Evolutionary conservation across 306 rosid species (phyloP), one percentile per base, ranked within the genome.

Genomic region (Prunus campanulata): DNA sequence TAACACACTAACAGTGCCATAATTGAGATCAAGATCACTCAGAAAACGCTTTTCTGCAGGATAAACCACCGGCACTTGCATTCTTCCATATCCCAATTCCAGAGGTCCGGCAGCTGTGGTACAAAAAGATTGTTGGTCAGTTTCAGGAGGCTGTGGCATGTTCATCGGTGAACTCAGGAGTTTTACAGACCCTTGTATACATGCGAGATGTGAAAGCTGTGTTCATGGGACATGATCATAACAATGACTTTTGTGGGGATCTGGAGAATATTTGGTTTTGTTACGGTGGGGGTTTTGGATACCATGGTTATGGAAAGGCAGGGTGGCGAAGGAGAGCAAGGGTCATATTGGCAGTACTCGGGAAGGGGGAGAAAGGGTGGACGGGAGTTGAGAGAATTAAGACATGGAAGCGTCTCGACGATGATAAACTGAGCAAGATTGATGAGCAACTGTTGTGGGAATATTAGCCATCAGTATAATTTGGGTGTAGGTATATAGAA

Each of bases 211-310:
- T 94, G 87, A 92, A 90, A 80, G 96, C 96, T 8, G 98, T 88
- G 56, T 92, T 94, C 88, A 89, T 92, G 68, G 97, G 98, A 71
- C 98, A 94, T 64, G 98, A 94, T 80, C 98, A 92, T 79, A 78
- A 55, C 9, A 94, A 94, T 60, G 98, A 94, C 79, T 94, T 92
- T 55, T 94, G 98, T 19, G 98, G 98, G 75, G 83, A 85, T 73
- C 86, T 94, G 70, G 87, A 87, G 24, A 93, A 88, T 25, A 82
- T 94, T 73, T 92, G 96, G 98, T 94, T 94, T 61, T 94, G 98
- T 85, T 94, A 94, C 35, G 98, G 98, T 67, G 97, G 98, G 24
- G 97, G 97, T 44, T 89, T 92, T 61, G 98, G 98, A 49, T 94
- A 94, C 82, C 97, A 92, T 76, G 97, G 88, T 24, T 94, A 94